A percentile compares a stretch with the other conserved stretches of the same genome.
Evolutionary conservation across 2,329 filamentous ascomycete genomes (phyloP).

Genomic region (Verticillium nubilum): DNA sequence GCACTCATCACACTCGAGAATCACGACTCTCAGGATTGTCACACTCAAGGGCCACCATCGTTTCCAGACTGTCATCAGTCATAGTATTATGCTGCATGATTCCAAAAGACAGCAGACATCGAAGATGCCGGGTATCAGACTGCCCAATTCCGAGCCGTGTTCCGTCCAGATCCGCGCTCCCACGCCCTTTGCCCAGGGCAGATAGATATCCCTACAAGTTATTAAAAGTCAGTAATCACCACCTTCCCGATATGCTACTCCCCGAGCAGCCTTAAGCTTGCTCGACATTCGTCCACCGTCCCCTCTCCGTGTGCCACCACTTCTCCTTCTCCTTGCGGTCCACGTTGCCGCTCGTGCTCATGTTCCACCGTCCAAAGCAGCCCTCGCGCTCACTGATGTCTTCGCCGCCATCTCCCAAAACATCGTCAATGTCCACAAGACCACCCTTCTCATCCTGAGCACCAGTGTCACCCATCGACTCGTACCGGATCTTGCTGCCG

Average conservation of each 20-base stretch:
- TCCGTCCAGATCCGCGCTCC: neutral
- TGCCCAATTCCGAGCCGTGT: neutral
- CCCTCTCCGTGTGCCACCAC: constrained; percentile 47
- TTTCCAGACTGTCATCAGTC: neutral
- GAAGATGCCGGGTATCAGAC: neutral
- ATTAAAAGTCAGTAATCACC: neutral
- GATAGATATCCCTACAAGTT: neutral
- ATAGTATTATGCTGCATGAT: neutral
- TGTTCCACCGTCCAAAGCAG: constrained; percentile 44
- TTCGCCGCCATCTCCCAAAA: constrained; percentile 41
- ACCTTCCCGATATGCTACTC: neutral
- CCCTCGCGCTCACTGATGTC: constrained; percentile 29
- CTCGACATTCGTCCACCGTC: constrained; percentile 31
- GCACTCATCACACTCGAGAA: no score
- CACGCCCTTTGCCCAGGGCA: neutral
- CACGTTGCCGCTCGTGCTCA: constrained; percentile 23
- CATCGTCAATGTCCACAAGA: constrained; percentile 45
- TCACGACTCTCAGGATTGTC: no score
- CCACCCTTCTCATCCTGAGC: constrained; percentile 52
- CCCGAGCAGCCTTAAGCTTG: constrained; percentile 5
- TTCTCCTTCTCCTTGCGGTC: constrained; percentile 43
- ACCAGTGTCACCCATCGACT: constrained; percentile 51
- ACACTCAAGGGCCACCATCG: no score
- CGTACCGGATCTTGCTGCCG: constrained; percentile 54
- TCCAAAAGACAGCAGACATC: neutral